Percentiles rank a stretch among this genome's conserved stretches.
Evolutionary conservation across 331 rosid species (phyloP).

Genomic region (Malus hybrid): DNA sequence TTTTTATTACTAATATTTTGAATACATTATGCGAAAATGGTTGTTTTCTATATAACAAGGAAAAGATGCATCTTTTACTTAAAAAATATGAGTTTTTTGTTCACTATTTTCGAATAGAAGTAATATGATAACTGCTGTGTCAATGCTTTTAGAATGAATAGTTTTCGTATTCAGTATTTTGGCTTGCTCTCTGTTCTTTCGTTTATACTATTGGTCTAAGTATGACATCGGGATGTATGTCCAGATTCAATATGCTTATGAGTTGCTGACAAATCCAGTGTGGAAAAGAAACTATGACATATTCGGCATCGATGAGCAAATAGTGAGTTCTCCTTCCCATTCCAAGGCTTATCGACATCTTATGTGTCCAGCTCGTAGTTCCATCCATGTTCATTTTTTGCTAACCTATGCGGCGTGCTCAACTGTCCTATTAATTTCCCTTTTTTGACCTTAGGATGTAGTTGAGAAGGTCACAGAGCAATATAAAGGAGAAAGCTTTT

Average conservation of each 20-base stretch:
- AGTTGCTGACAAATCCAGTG: constrained; percentile 63
- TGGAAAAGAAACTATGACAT: constrained; percentile 87
- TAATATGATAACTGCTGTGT: background rate
- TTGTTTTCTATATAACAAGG: background rate
- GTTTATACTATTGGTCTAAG: background rate
- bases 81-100: background rate
- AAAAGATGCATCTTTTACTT: background rate
- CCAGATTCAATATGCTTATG: constrained; percentile 90
- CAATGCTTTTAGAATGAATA: background rate
- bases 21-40: background rate
- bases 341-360: background rate
- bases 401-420: background rate
- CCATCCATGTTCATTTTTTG: background rate
- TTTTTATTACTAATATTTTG: too few species aligned
- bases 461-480: constrained; percentile 52
- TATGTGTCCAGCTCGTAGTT: background rate
- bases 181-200: constrained; percentile 1
- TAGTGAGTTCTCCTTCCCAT: constrained; percentile 42
- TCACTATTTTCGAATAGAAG: background rate
- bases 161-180: background rate
- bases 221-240: background rate
- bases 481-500: constrained; percentile 45
- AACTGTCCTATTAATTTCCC: constrained; percentile 10
- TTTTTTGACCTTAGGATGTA: constrained; percentile 46
- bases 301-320: constrained; percentile 75